Evolutionary conservation across 192 early-diverging fungal species (phyloP).

Genomic region (Linnemannia schmuckeri): DNA sequence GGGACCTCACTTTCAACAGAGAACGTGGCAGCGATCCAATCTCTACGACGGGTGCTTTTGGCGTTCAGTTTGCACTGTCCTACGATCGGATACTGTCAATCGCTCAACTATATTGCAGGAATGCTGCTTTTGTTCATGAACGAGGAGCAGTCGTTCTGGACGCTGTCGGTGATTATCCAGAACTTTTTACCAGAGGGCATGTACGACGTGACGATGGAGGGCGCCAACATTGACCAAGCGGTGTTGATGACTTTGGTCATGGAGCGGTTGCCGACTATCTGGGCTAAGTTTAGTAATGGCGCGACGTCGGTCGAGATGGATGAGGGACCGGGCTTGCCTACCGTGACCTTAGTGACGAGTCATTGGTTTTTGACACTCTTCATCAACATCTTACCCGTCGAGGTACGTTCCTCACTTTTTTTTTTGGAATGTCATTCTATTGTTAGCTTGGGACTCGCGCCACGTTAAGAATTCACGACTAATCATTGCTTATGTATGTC

Average conservation of each 20-base stretch:
- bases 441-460: too few relatives aligned
- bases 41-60: slow-evolving; percentile 76
- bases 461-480: too few relatives aligned
- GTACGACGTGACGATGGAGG: slow-evolving; percentile 81
- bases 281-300: slow-evolving; percentile 61
- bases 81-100: slow-evolving; percentile 87
- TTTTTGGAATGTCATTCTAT: neutral
- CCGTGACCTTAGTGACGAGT: slow-evolving; percentile 80
- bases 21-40: slow-evolving; percentile 62
- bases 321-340: slow-evolving; percentile 68
- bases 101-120: slow-evolving; percentile 84
- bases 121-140: slow-evolving; percentile 78
- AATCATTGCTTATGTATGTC: neutral
- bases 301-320: slow-evolving; percentile 62
- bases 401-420: slow-evolving; percentile 55
- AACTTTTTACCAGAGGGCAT: slow-evolving; percentile 80
- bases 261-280: slow-evolving; percentile 64
- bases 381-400: slow-evolving; percentile 82
- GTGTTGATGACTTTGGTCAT: slow-evolving; percentile 73
- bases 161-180: slow-evolving; percentile 79
- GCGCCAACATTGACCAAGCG: slow-evolving; percentile 77
- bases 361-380: slow-evolving; percentile 89
- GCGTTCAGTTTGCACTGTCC: slow-evolving; percentile 81
- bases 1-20: slow-evolving; percentile 55
- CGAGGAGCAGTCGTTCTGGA: slow-evolving; percentile 88